phyloP scores from a whole-genome alignment of 306 rosid species.

The Pyrus betulifolia region DNA sequence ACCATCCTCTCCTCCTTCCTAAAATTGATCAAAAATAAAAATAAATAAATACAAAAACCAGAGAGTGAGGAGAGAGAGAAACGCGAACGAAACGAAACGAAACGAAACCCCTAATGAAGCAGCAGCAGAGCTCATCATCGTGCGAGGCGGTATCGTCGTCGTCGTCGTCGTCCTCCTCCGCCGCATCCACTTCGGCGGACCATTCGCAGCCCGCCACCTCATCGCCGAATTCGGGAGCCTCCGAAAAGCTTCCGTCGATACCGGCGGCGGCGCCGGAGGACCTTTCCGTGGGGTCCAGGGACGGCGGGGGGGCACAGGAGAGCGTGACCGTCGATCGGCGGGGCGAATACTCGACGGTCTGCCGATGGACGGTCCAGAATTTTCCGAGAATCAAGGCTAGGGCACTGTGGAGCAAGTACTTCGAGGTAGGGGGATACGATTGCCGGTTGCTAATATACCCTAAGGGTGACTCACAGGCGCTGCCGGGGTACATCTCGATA shows the following conservation, averaged over 20 bases:
- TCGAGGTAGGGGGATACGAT: slow-evolving; percentile 99
- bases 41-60: slow-evolving; percentile 1
- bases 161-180: slow-evolving; percentile 33
- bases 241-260: slow-evolving; percentile 24
- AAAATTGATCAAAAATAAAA: background rate
- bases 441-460: slow-evolving; percentile 89
- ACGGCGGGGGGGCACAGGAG: slow-evolving; percentile 88
- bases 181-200: slow-evolving; percentile 35
- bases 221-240: slow-evolving; percentile 21
- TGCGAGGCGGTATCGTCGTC: slow-evolving; percentile 85
- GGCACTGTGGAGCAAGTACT: slow-evolving; percentile 98
- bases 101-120: slow-evolving; percentile 56
- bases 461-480: slow-evolving; percentile 89
- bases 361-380: slow-evolving; percentile 92
- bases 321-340: slow-evolving; percentile 71
- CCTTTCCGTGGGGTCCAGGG: slow-evolving; percentile 48
- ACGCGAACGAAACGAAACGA: background rate
- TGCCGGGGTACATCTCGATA: slow-evolving; percentile 87
- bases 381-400: slow-evolving; percentile 86
- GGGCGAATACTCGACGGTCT: slow-evolving; percentile 80
- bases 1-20: background rate
- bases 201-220: slow-evolving; percentile 53
- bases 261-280: slow-evolving; percentile 80
- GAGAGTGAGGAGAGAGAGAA: background rate
- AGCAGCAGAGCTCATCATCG: slow-evolving; percentile 16